Evolutionary conservation across 2,329 filamentous ascomycete species (phyloP), one percentile per base, ranked within the genome.

Genomic region (Pseudocercospora fuligena): DNA sequence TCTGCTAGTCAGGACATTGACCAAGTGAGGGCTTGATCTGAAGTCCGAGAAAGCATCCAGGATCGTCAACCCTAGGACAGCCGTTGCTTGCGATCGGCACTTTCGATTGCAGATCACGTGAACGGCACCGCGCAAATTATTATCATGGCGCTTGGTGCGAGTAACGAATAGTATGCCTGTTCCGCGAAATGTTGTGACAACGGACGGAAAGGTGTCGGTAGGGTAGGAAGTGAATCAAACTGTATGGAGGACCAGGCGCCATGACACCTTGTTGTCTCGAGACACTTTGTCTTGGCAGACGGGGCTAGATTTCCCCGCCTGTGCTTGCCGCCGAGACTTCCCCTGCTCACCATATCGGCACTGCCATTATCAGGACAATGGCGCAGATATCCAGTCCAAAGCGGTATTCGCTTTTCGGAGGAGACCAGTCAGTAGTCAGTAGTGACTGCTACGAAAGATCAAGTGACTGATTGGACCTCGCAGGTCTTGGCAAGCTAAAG

Each of bases 401-500:
- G 53, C 60, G 68, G 59, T 67, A 63, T 40, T 66, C 69, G 56
- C 72, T 79, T 5, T 79, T 79, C 65, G 77, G 77, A 46, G 76
- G 76, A 23, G 66, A 73, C 60, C 69, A 70, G 77, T 78, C 62
- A 65, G 72, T 69, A 65, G 72, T 69, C 23, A 19, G 5, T 16
- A 29, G 16, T 33, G 23, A 8, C 25, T n/a, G 33, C 40, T 46
- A 21, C 19, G 19, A 31, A 14, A 51, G 6, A 31, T 31, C 43
- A 9, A 19, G 19, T 16, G 33, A 16, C 51, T 66, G 29, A 64
- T 60, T 27, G 47, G 46, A n/a, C 31, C 11, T 43, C 40, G 46
- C 76, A 90, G 87, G 66, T 81, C 82, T 23, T 92, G 90, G 89
- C 78, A 82, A 23, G 75, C 82, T 1, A 77, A 80, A 60, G 84